These are phyloP conservation scores for Penicillium decumbens DNA, from an alignment of 2,329 filamentous ascomycete species.

Conservation along the genomic window DNA sequence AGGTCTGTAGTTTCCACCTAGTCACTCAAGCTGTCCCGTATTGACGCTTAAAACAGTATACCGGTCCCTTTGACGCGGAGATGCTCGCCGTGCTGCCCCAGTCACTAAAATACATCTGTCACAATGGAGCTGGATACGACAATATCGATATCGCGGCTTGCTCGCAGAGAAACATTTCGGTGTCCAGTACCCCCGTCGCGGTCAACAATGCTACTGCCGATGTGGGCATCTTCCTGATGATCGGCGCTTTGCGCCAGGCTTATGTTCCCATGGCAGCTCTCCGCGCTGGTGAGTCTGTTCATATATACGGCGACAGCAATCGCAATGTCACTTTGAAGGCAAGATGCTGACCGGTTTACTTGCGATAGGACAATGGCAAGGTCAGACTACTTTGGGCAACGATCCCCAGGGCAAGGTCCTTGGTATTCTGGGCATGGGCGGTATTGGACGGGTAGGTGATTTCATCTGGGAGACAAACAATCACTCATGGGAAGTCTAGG, in stretches of 20 bases:
- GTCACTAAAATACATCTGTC: slow-evolving; percentile 49
- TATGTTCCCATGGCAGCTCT: slow-evolving; percentile 42
- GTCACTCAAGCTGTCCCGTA: background rate
- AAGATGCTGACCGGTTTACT: background rate
- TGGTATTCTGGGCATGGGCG: slow-evolving; percentile 48
- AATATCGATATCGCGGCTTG: slow-evolving; percentile 55
- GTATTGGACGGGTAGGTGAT: slow-evolving; percentile 42
- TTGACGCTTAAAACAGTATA: slow-evolving; percentile 27
- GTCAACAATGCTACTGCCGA: slow-evolving; percentile 48
- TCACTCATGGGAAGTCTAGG: slow-evolving; percentile 26
- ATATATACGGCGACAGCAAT: background rate
- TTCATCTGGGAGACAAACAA: background rate
- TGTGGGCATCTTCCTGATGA: slow-evolving; percentile 46
- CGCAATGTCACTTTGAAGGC: background rate
- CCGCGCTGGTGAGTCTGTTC: slow-evolving; percentile 32
- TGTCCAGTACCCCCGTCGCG: slow-evolving; percentile 46
- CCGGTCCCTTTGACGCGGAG: slow-evolving; percentile 48
- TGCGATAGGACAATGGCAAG: slow-evolving; percentile 38
- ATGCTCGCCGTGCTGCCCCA: slow-evolving; percentile 44
- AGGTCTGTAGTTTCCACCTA: slow-evolving; percentile 24
- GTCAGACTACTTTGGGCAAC: slow-evolving; percentile 40
- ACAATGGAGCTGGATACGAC: slow-evolving; percentile 58
- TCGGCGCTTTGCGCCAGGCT: slow-evolving; percentile 45
- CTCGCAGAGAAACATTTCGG: slow-evolving; percentile 41
- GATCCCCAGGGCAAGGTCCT: slow-evolving; percentile 45